Percentiles rank a stretch among this genome's conserved stretches.
phyloP scores from a whole-genome alignment of 345 rosid genomes.

The Clausena lansium region DNA sequence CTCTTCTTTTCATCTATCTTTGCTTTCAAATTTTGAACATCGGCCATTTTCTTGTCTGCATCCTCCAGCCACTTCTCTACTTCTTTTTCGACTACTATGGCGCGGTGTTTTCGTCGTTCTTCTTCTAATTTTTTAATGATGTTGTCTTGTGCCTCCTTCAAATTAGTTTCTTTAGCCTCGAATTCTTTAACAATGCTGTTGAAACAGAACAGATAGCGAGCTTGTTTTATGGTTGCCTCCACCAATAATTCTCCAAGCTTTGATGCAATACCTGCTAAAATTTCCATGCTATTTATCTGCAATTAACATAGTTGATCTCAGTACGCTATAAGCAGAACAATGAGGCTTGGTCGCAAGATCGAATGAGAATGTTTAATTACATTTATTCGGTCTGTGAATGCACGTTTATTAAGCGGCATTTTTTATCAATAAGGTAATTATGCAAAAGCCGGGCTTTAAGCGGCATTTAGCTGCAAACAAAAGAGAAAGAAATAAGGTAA shows the following conservation, averaged over 20 bases:
- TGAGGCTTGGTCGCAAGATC: background rate
- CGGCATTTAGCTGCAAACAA: too few species aligned
- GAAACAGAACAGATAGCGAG: background rate
- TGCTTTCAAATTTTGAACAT: background rate
- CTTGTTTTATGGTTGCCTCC: background rate
- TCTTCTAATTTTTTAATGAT: background rate
- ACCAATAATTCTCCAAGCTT: background rate
- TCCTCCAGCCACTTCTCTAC: background rate
- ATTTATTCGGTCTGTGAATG: too few species aligned
- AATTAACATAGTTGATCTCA: background rate
- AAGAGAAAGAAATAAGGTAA: too few species aligned
- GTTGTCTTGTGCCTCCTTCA: background rate
- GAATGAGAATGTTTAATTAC: too few species aligned
- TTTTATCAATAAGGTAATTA: too few species aligned
- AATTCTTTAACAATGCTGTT: background rate
- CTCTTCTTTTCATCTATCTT: too few species aligned
- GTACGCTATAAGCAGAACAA: background rate
- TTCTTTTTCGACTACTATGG: background rate
- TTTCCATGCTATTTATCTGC: background rate
- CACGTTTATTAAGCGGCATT: too few species aligned
- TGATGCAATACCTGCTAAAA: background rate
- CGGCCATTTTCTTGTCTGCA: background rate
- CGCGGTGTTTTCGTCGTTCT: background rate
- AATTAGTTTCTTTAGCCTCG: background rate
- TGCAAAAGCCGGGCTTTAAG: too few species aligned